phyloP scores from a whole-genome alignment of 495 filamentous ascomycete species.

The Pseudoneurospora amorphoporcata region DNA sequence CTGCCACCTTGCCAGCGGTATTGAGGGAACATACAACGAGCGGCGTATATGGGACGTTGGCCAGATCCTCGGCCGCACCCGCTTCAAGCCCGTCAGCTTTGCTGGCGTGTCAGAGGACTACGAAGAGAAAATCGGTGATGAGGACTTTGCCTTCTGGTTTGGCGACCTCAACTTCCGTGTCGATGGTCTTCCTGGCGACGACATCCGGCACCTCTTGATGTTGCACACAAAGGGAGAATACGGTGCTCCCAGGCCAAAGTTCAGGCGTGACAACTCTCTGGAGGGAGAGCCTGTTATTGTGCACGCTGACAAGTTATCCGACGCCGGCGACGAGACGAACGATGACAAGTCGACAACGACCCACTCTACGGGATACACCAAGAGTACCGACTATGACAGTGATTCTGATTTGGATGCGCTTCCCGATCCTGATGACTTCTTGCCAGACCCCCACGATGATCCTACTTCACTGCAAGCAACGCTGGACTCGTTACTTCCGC shows the following conservation, averaged over 20 bases:
- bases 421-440: slow-evolving; percentile 46
- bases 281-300: slow-evolving; percentile 36
- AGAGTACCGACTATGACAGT: slow-evolving; percentile 15
- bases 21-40: slow-evolving; percentile 65
- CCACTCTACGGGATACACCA: background rate
- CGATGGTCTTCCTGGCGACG: slow-evolving; percentile 77
- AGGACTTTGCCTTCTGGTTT: slow-evolving; percentile 93
- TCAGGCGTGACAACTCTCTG: slow-evolving; percentile 22
- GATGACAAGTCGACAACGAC: slow-evolving; percentile 11
- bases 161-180: slow-evolving; percentile 95
- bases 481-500: slow-evolving; percentile 70
- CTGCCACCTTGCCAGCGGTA: slow-evolving; percentile 78
- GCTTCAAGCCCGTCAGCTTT: slow-evolving; percentile 60
- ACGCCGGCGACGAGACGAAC: slow-evolving; percentile 21
- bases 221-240: slow-evolving; percentile 75
- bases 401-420: slow-evolving; percentile 29
- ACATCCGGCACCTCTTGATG: slow-evolving; percentile 76
- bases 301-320: slow-evolving; percentile 11
- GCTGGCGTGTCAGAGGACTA: slow-evolving; percentile 42
- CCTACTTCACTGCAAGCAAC: slow-evolving; percentile 67
- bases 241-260: slow-evolving; percentile 35
- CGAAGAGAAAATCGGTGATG: slow-evolving; percentile 68
- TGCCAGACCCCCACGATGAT: slow-evolving; percentile 39
- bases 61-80: slow-evolving; percentile 63
- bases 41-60: slow-evolving; percentile 81